Evolutionary conservation across 345 rosid species (phyloP).

Genomic region (Abelmoschus esculentus): DNA sequence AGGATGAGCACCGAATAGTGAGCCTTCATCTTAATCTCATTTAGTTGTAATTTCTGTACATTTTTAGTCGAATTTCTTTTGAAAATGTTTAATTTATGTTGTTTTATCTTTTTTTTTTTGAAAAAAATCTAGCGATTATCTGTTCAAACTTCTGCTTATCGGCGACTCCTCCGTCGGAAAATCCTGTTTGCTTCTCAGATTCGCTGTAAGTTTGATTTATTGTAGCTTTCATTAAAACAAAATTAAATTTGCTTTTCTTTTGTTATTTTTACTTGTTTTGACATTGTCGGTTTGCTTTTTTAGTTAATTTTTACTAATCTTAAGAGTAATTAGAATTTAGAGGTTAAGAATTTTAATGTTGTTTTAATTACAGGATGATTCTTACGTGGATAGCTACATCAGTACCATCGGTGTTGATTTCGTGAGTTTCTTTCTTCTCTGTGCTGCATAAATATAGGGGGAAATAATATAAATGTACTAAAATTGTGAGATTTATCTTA

Average conservation of each 20-base stretch:
- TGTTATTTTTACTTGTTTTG: not conserved
- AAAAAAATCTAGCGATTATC: constrained; percentile 41
- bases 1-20: constrained; percentile 58
- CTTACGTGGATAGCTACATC: constrained; percentile 74
- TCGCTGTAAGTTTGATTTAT: constrained; percentile 43
- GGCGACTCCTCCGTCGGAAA: constrained; percentile 85
- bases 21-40: constrained; percentile 10
- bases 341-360: constrained; percentile 3
- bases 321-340: not conserved
- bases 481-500: no score
- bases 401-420: constrained; percentile 89
- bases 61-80: not conserved
- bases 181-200: constrained; percentile 74
- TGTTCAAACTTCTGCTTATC: constrained; percentile 70
- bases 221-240: not conserved
- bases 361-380: constrained; percentile 56
- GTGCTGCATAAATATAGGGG: not conserved
- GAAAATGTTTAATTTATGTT: not conserved
- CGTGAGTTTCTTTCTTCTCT: constrained; percentile 29
- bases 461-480: not conserved
- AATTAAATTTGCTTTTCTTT: not conserved
- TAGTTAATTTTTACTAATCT: no score
- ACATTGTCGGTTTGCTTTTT: not conserved
- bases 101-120: constrained; percentile 13
- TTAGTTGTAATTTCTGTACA: not conserved